Conservation (phyloP, 352 stramenopile species). For the Globisporangium takayamanum region DNA sequence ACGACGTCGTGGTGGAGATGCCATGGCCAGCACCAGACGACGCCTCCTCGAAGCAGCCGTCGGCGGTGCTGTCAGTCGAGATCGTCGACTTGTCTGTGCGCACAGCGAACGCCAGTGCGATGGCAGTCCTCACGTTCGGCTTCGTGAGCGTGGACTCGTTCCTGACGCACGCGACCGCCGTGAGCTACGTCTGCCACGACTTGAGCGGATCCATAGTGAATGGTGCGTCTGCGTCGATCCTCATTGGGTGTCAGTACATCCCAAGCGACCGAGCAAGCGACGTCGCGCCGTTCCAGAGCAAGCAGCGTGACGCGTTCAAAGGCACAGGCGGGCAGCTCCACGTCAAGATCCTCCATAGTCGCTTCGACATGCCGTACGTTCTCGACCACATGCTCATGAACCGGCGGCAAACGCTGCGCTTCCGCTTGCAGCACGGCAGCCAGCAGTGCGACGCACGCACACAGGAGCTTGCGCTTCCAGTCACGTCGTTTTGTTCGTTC, state of each 20-base stretch:
- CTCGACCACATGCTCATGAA: conserved; percentile 19
- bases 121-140: conserved; percentile 31
- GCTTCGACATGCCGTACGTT: conserved; percentile 17
- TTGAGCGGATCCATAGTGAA: conserved; percentile 11
- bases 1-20: conserved; percentile 20
- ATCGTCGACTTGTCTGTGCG: conserved; percentile 36
- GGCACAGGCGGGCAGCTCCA: conserved; percentile 21
- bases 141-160: conserved; percentile 29
- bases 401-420: conserved; percentile 3
- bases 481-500: neutral
- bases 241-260: conserved; percentile 43
- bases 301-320: conserved; percentile 3
- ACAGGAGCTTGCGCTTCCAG: conserved; percentile 1
- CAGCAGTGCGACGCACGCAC: neutral
- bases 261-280: conserved; percentile 16
- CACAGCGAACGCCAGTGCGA: conserved; percentile 24
- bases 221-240: conserved; percentile 14
- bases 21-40: conserved; percentile 9
- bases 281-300: conserved; percentile 3
- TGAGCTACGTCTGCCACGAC: conserved; percentile 21
- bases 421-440: conserved; percentile 12
- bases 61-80: conserved; percentile 20
- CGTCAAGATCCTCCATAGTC: conserved; percentile 19
- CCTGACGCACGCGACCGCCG: conserved; percentile 23
- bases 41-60: neutral